A percentile compares a stretch with the other conserved stretches of the same genome.
phyloP scores from a whole-genome alignment of 2,329 filamentous ascomycete species.

The Penicillium hordei region DNA sequence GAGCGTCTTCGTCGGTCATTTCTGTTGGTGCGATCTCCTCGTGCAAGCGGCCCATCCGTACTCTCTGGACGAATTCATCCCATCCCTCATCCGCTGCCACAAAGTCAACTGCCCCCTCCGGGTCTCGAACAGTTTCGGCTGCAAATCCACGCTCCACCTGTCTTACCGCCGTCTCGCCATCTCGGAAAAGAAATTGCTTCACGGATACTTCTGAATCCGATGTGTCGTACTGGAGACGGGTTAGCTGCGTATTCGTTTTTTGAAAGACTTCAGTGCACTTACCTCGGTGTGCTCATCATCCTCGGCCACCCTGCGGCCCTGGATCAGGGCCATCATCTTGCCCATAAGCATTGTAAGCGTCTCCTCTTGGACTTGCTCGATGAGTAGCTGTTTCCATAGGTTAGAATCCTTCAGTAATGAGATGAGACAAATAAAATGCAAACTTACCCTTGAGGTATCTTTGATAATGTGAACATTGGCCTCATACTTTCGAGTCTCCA shows the following conservation, averaged over 20 bases:
- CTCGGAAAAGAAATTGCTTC: conserved; percentile 25
- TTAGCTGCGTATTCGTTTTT: neutral
- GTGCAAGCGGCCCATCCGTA: conserved; percentile 39
- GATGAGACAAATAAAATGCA: neutral
- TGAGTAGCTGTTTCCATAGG: conserved; percentile 7
- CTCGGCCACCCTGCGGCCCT: conserved; percentile 21
- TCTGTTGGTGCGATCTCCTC: conserved; percentile 42
- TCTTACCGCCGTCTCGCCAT: conserved; percentile 20
- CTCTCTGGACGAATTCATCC: conserved; percentile 44
- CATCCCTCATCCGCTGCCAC: conserved; percentile 38
- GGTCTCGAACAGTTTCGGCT: conserved; percentile 37
- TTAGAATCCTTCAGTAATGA: neutral
- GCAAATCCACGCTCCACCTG: conserved; percentile 37
- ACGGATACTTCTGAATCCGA: conserved; percentile 32
- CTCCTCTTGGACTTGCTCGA: conserved; percentile 18
- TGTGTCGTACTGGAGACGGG: conserved; percentile 29
- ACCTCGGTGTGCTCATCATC: conserved; percentile 31
- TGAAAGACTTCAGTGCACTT: neutral
- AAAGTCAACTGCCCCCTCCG: conserved; percentile 36
- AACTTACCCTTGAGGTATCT: conserved; percentile 34
- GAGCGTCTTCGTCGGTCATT: conserved; percentile 24
- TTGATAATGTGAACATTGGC: conserved; percentile 37
- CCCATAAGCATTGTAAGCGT: conserved; percentile 21
- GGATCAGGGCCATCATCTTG: conserved; percentile 21
- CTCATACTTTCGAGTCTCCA: conserved; percentile 31